Evolutionary conservation across 2,329 filamentous ascomycete species (phyloP), one percentile per base, ranked within the genome.

Genomic region (Metarhizium anisopliae): DNA sequence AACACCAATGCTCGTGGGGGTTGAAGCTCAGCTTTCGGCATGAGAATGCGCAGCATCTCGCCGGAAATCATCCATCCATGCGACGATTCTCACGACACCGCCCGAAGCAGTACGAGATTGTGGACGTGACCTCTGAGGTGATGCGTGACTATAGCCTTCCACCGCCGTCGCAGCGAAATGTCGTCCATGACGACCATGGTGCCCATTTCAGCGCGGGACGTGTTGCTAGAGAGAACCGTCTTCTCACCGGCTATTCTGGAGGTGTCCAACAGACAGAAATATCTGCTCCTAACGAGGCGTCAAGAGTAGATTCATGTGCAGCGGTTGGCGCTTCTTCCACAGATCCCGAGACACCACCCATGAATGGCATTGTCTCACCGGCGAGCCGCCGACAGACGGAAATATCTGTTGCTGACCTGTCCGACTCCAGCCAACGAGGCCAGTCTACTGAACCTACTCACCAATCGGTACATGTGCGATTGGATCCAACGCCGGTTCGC

Each of bases 11-110:
- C 47, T 64, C 69, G 66, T 72, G 70, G 70, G 70, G 70, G 1
- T 60, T 72, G 58, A 70, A 68, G 63, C 62, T 72, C 35, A 70
- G 63, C 4, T 72, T 72, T 52, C 68, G 70, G 35, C 62, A 64
- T 2, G 69, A 72, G 56, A 70, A 72, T 51, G 70, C 69, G 1
- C 68, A 67, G 54, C 61, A 62, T n/a, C 58, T 72, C 36, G 61
- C 63, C 50, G 58, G 61, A 6, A 56, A 58, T 18, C 70, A 72
- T 51, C 70, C 69, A 1, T 71, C 68, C 10, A 72, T 72, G 70
- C 43, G 43, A 13, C 43, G 43, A 59, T 62, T 6, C 63, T 62
- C 61, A 64, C 64, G 1, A 61, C 59, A 50, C 63, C 62, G 52
- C 61, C 63, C 64, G 11, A 64, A 60, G 42, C 64, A 63, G 20